Evolutionary conservation across 2,329 filamentous ascomycete genomes (phyloP).

Genomic region (Cercospora canescens): DNA sequence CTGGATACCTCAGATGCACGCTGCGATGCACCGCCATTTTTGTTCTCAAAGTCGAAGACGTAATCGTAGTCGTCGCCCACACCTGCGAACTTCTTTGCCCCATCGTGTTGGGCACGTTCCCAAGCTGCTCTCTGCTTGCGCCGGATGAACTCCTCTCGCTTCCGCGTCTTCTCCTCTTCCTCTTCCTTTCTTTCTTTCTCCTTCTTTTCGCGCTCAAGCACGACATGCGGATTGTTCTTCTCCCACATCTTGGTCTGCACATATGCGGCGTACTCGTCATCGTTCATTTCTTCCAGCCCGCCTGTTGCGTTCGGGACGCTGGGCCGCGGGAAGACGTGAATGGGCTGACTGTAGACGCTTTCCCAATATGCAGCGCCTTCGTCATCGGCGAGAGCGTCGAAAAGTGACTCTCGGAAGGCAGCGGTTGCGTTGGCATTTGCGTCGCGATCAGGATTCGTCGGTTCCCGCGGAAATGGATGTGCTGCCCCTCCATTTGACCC

Average conservation of each 20-base stretch:
- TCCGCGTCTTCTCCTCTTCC: constrained; percentile 43
- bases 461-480: constrained; percentile 37
- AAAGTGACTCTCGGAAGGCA: constrained; percentile 90
- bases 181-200: constrained; percentile 53
- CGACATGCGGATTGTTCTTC: constrained; percentile 79
- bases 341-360: constrained; percentile 91
- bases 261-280: constrained; percentile 86
- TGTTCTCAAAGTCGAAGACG: constrained; percentile 23
- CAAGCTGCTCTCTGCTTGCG: constrained; percentile 38
- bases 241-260: constrained; percentile 94
- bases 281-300: constrained; percentile 78
- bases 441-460: constrained; percentile 23
- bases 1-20: not conserved
- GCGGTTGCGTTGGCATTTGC: constrained; percentile 61
- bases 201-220: constrained; percentile 70
- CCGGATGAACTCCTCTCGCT: constrained; percentile 44
- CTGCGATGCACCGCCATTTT: constrained; percentile 11
- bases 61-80: constrained; percentile 50
- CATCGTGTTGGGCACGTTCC: constrained; percentile 36
- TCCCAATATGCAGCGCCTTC: constrained; percentile 97
- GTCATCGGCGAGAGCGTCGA: constrained; percentile 95
- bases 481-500: constrained; percentile 18
- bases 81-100: constrained; percentile 39
- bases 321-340: constrained; percentile 78
- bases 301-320: constrained; percentile 54